Evolutionary conservation across 2,329 filamentous ascomycete species (phyloP).

Genomic region (Tolypocladium sp.): DNA sequence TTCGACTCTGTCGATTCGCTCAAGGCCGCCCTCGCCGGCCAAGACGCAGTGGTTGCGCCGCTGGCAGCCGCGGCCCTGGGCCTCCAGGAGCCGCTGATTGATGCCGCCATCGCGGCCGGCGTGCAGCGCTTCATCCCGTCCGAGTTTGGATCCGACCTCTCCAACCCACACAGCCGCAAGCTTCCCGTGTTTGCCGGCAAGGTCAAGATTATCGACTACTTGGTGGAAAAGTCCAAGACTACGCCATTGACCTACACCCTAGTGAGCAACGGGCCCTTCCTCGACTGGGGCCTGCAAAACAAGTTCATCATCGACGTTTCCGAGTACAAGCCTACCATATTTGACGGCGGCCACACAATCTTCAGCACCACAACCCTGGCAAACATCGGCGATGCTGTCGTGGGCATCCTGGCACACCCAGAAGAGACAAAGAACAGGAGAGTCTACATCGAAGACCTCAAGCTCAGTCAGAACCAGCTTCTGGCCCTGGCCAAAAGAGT

Average conservation of each 20-base stretch:
- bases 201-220: conserved; percentile 26
- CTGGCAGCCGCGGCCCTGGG: conserved; percentile 28
- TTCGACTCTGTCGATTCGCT: conserved; percentile 37
- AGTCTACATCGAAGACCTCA: conserved; percentile 35
- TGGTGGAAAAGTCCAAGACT: conserved; percentile 29
- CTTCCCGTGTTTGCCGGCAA: conserved; percentile 47
- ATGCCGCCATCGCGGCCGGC: conserved; percentile 49
- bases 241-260: conserved; percentile 43
- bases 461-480: conserved; percentile 35
- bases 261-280: conserved; percentile 44
- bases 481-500: conserved; percentile 37
- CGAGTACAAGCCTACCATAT: conserved; percentile 29
- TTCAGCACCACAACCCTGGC: conserved; percentile 40
- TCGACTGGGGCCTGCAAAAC: conserved; percentile 43
- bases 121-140: conserved; percentile 54
- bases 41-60: conserved; percentile 44
- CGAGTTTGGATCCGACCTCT: conserved; percentile 38
- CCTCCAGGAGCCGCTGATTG: conserved; percentile 33
- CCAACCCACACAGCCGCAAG: conserved; percentile 19
- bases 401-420: conserved; percentile 36
- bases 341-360: conserved; percentile 37
- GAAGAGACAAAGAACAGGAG: conserved; percentile 43
- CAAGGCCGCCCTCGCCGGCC: conserved; percentile 38
- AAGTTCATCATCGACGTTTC: conserved; percentile 34
- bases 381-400: conserved; percentile 36